Evolutionary conservation across 495 filamentous ascomycete genomes (phyloP), one percentile per base, ranked within the genome.

Genomic region (Neurospora intermedia): DNA sequence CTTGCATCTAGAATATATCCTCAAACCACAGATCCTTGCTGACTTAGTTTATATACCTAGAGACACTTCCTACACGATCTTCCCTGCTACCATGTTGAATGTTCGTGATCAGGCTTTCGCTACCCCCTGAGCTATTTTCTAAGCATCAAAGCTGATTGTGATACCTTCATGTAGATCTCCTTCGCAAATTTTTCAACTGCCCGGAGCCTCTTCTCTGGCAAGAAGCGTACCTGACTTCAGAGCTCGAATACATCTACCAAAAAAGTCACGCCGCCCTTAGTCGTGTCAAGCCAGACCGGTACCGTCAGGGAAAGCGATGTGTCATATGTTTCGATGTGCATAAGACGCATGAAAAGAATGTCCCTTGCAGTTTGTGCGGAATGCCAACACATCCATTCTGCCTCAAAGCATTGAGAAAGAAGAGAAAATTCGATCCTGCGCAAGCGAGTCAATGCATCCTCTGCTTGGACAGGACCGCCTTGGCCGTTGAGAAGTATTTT

Each of bases 1-100:
- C 46, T 54, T 23, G n/a, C 20, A 54, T 3, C 27, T 13, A 9
- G 6, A 11, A 10, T 20, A 23, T 0, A 23, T 2, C 3, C 20
- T 54, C 20, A 54, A 54, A 15, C 46, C 10, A 20, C 11, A 54
- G 4, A 11, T 7, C 11, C 48, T 6, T 59, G 48, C 48, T 59
- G 23, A 59, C 48, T 3, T 59, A 15, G 10, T 13, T 15, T 15
- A 3, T 23, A 15, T 8, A n/a, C n/a, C n/a, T 31, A 31, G 48
- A 16, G 3, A 16, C 13, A 31, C 2, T 1, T 15, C 16, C 5
- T 7, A 5, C 6, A 16, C 1, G 23, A 2, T 2, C 1, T 0
- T 59, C 48, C 5, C 23, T 59, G 48, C 48, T 2, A 16, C 23
- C 48, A 59, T 8, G 2, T 59, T 13, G 6, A 59, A 59, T 59